phyloP scores from a whole-genome alignment of 768 basidiomycete species.

The Collybia sordida region DNA sequence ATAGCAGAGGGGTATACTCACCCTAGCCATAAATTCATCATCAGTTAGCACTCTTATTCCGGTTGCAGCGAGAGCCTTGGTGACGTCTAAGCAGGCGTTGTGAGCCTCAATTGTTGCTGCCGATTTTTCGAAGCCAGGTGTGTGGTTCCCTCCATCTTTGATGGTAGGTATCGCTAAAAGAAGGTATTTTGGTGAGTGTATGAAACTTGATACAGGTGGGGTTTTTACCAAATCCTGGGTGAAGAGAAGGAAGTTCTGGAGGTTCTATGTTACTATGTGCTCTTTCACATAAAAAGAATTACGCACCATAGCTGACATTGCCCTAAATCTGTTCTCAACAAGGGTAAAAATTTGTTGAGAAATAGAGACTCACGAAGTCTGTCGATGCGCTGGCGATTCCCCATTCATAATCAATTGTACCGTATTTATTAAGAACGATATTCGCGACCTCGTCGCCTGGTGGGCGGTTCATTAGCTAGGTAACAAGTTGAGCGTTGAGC shows the following conservation, averaged over 20 bases:
- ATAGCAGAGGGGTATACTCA: slow-evolving; percentile 20
- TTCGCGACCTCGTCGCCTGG: slow-evolving; percentile 66
- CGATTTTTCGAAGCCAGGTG: slow-evolving; percentile 60
- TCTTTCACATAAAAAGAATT: neutral
- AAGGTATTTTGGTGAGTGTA: neutral
- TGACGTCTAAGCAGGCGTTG: slow-evolving; percentile 62
- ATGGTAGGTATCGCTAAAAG: slow-evolving; percentile 71
- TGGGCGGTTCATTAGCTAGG: neutral
- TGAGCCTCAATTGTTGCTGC: slow-evolving; percentile 64
- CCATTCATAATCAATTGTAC: slow-evolving; percentile 61
- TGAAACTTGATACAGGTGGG: slow-evolving; percentile 8
- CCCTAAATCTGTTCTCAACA: slow-evolving; percentile 43
- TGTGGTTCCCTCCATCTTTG: slow-evolving; percentile 76
- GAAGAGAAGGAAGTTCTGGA: slow-evolving; percentile 61
- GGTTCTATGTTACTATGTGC: neutral
- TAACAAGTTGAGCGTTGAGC: neutral
- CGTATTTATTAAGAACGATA: slow-evolving; percentile 60
- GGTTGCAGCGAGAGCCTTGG: slow-evolving; percentile 69
- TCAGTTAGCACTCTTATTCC: slow-evolving; percentile 74
- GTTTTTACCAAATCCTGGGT: slow-evolving; percentile 64
- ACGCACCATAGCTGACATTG: slow-evolving; percentile 71
- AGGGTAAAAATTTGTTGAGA: neutral
- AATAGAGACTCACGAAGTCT: slow-evolving; percentile 63
- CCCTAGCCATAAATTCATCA: slow-evolving; percentile 59
- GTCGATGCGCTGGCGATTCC: slow-evolving; percentile 75